Conservation (phyloP, 352 stramenopile genomes). For the Globisporangium perplexum region DNA sequence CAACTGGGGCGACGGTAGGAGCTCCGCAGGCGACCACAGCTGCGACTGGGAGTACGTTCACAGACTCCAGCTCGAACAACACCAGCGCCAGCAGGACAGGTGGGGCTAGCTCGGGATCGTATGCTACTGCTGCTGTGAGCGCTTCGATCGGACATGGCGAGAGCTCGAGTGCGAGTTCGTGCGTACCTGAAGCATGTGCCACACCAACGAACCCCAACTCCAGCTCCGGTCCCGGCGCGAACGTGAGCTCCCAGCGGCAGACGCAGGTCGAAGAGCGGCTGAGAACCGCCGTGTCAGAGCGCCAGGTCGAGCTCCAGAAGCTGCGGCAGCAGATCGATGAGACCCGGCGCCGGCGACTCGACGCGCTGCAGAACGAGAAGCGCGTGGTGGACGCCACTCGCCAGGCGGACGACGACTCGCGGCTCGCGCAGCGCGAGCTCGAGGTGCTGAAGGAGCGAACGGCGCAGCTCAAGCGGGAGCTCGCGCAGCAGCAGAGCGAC, state of each 20-base stretch:
- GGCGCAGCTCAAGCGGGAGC: slow-evolving; percentile 26
- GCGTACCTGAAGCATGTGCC: neutral
- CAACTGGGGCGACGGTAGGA: too few species aligned
- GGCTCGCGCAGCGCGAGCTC: slow-evolving; percentile 29
- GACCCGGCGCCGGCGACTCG: slow-evolving; percentile 29
- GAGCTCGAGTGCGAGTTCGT: too few species aligned
- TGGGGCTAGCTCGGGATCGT: too few species aligned
- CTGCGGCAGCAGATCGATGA: slow-evolving; percentile 41
- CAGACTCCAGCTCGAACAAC: neutral
- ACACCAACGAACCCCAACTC: too few species aligned
- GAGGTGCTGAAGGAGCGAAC: slow-evolving; percentile 33
- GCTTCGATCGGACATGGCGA: too few species aligned
- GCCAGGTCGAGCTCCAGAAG: slow-evolving; percentile 49
- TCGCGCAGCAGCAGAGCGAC: slow-evolving; percentile 30
- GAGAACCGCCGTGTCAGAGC: slow-evolving; percentile 33
- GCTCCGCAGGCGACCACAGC: too few species aligned
- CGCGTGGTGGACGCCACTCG: slow-evolving; percentile 34
- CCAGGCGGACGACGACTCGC: slow-evolving; percentile 27
- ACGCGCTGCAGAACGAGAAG: slow-evolving; percentile 35
- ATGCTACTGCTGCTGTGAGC: too few species aligned
- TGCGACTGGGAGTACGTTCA: too few species aligned
- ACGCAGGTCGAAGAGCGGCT: slow-evolving; percentile 80
- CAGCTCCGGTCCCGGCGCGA: neutral
- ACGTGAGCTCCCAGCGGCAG: slow-evolving; percentile 18
- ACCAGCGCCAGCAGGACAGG: neutral